These are phyloP conservation scores for Ananas comosus DNA, from an alignment of 176 grass and related monocot species.

Conservation along the genomic window DNA sequence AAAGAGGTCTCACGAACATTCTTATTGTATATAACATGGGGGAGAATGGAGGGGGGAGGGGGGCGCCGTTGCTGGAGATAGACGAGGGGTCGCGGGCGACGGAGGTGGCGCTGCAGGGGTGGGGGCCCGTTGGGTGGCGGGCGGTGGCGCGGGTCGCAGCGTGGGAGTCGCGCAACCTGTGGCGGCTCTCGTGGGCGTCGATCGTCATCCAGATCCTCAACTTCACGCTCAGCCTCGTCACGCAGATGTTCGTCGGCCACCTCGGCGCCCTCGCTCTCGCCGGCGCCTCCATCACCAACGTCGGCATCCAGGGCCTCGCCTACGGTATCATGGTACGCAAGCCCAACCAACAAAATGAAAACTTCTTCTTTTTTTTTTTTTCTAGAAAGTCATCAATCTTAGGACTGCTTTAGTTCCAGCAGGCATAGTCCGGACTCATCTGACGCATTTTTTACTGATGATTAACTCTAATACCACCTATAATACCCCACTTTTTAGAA, in stretches of 20 bases:
- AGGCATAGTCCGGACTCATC: too few relatives aligned
- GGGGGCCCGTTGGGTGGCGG: slow-evolving; percentile 25
- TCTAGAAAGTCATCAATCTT: too few relatives aligned
- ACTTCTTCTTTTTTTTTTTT: too few relatives aligned
- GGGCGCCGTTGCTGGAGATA: slow-evolving; percentile 21
- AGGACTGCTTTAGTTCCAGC: too few relatives aligned
- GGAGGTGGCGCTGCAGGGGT: slow-evolving; percentile 45
- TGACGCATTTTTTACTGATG: too few relatives aligned
- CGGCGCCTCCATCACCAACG: slow-evolving; percentile 74
- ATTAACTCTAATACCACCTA: too few relatives aligned
- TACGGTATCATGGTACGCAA: slow-evolving; percentile 65
- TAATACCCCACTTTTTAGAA: too few relatives aligned
- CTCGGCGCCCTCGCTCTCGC: slow-evolving; percentile 57
- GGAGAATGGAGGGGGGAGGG: not conserved
- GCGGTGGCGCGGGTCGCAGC: slow-evolving; percentile 25
- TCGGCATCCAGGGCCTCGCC: slow-evolving; percentile 76
- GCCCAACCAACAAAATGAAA: too few relatives aligned
- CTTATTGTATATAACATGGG: too few relatives aligned
- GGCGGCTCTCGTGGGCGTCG: slow-evolving; percentile 72
- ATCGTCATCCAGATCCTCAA: slow-evolving; percentile 58
- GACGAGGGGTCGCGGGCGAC: slow-evolving; percentile 22
- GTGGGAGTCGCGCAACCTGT: slow-evolving; percentile 75
- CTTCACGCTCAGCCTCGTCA: slow-evolving; percentile 71
- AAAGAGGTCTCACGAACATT: too few relatives aligned
- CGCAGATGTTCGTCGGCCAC: slow-evolving; percentile 84